phyloP scores from a whole-genome alignment of 768 basidiomycete genomes.

The Tricholoma matsutake region DNA sequence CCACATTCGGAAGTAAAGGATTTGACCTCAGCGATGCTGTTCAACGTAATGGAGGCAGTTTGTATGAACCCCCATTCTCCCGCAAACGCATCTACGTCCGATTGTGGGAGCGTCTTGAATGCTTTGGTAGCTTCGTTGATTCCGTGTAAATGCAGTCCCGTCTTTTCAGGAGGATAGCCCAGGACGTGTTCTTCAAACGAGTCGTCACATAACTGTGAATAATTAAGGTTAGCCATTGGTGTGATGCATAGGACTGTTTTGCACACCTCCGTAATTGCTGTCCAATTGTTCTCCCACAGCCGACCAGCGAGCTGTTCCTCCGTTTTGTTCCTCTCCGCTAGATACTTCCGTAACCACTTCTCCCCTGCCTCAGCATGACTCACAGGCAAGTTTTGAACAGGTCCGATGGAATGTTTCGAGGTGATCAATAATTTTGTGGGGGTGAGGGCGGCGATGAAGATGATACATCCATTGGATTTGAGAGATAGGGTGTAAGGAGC shows the following conservation, averaged over 20 bases:
- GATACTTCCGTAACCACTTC: constrained; percentile 73
- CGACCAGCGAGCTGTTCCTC: constrained; percentile 69
- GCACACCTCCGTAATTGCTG: constrained; percentile 86
- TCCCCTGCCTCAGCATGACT: constrained; percentile 86
- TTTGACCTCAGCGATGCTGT: constrained; percentile 64
- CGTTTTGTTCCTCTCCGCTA: constrained; percentile 56
- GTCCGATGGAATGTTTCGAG: constrained; percentile 89
- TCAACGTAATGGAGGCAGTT: constrained; percentile 57
- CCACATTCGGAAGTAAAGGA: constrained; percentile 69
- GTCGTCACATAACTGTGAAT: constrained; percentile 89
- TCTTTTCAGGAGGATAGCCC: constrained; percentile 72
- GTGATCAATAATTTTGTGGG: constrained; percentile 75
- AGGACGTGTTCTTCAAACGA: constrained; percentile 97
- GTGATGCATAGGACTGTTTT: background rate
- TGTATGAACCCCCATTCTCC: constrained; percentile 88
- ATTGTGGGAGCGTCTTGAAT: constrained; percentile 71
- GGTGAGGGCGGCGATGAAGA: constrained; percentile 87
- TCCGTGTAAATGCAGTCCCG: constrained; percentile 92
- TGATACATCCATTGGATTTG: constrained; percentile 97
- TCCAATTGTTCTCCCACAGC: constrained; percentile 83
- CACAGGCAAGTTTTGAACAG: constrained; percentile 33
- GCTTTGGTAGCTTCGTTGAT: constrained; percentile 66
- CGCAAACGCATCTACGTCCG: constrained; percentile 75
- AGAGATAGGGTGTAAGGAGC: constrained; percentile 83
- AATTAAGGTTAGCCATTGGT: background rate